Evolutionary conservation across 805 yeast species (phyloP).

Genomic region (Wickerhamomyces canadensis): DNA sequence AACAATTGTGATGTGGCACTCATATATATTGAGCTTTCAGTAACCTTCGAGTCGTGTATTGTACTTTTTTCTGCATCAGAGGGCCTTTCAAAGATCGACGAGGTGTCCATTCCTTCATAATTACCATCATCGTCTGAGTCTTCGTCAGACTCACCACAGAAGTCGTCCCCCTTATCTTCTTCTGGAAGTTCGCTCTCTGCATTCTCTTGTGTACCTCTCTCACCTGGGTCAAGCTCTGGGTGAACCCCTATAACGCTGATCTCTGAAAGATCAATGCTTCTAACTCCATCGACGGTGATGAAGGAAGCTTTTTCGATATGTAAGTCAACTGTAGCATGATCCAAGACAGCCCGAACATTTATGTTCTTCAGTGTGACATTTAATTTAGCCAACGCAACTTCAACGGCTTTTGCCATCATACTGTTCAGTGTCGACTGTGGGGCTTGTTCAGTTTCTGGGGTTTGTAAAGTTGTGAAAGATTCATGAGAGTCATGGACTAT

Average conservation of each 20-base stretch:
- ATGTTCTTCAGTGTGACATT: constrained; percentile 44
- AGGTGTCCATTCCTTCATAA: constrained; percentile 25
- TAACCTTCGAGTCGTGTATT: constrained; percentile 60
- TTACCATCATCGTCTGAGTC: constrained; percentile 14
- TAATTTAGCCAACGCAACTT: constrained; percentile 58
- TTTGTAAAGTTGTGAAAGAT: constrained; percentile 10
- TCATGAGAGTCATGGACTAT: constrained; percentile 16
- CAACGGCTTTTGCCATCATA: constrained; percentile 60
- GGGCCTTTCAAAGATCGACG: constrained; percentile 21
- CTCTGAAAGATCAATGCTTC: constrained; percentile 36
- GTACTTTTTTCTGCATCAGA: constrained; percentile 39
- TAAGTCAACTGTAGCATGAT: constrained; percentile 32
- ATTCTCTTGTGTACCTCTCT: constrained; percentile 19
- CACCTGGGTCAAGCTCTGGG: constrained; percentile 30
- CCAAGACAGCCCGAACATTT: constrained; percentile 44
- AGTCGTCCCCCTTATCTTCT: constrained; percentile 28
- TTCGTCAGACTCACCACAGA: constrained; percentile 23
- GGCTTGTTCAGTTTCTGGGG: constrained; percentile 9
- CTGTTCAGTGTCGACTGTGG: constrained; percentile 39
- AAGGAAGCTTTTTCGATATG: constrained; percentile 29
- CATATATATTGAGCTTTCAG: constrained; percentile 71
- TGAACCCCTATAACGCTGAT: constrained; percentile 34
- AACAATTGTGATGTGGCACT: constrained; percentile 64
- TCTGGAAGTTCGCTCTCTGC: constrained; percentile 13
- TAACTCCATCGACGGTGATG: constrained; percentile 39